phyloP scores from a whole-genome alignment of 805 yeast species.

The Sporopachydermia lactativora region DNA sequence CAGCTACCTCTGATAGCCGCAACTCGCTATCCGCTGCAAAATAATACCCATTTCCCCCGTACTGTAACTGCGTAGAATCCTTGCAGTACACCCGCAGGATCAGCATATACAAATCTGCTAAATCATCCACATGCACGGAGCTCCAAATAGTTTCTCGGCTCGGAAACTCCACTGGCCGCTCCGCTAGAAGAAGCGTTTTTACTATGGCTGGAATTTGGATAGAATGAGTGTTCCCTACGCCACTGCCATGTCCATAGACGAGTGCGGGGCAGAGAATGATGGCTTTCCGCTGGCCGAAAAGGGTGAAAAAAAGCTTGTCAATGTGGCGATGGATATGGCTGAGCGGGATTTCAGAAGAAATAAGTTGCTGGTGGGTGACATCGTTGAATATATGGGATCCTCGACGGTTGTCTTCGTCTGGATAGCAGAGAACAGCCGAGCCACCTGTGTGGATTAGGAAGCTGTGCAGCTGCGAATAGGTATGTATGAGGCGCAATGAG shows the following conservation, averaged over 20 bases:
- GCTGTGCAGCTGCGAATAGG: slow-evolving; percentile 13
- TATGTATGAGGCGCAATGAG: slow-evolving; percentile 14
- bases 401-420: slow-evolving; percentile 9
- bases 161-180: slow-evolving; percentile 17
- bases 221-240: slow-evolving; percentile 19
- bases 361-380: slow-evolving; percentile 15
- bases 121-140: slow-evolving; percentile 22
- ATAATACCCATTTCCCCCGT: slow-evolving; percentile 23
- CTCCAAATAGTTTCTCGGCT: slow-evolving; percentile 23
- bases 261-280: slow-evolving; percentile 22
- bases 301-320: slow-evolving; percentile 18
- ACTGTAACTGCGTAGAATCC: slow-evolving; percentile 14
- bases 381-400: slow-evolving; percentile 16
- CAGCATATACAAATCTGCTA: slow-evolving; percentile 19
- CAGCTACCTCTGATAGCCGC: slow-evolving; percentile 19
- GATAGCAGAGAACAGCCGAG: slow-evolving; percentile 17
- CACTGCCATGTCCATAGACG: slow-evolving; percentile 21
- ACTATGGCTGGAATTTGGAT: slow-evolving; percentile 20
- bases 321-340: slow-evolving; percentile 22
- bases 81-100: slow-evolving; percentile 15
- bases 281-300: slow-evolving; percentile 20
- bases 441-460: slow-evolving; percentile 25
- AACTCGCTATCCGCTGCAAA: slow-evolving; percentile 21
- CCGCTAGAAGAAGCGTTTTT: slow-evolving; percentile 10
- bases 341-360: slow-evolving; percentile 14